Percentiles rank a stretch among this genome's conserved stretches.
phyloP scores from a whole-genome alignment of 495 filamentous ascomycete genomes.

The Podospora conica region DNA sequence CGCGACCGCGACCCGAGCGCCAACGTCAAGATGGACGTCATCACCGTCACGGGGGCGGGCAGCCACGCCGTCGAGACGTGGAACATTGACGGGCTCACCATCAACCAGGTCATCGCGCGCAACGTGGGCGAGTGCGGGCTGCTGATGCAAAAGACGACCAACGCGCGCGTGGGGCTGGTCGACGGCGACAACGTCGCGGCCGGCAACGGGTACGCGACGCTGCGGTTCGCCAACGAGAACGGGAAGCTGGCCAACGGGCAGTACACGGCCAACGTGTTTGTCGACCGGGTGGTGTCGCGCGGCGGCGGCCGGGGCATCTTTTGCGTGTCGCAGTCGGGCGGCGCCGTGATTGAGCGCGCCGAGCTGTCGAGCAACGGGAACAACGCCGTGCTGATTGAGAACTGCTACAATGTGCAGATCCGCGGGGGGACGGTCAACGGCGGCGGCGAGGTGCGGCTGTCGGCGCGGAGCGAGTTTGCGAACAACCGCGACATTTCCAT shows the following conservation, averaged over 20 bases:
- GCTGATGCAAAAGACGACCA: conserved; percentile 37
- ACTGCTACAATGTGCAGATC: conserved; percentile 42
- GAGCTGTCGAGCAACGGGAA: conserved; percentile 41
- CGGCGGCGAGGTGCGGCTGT: conserved; percentile 40
- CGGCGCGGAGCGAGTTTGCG: conserved; percentile 39
- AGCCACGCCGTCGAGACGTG: conserved; percentile 44
- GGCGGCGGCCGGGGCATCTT: conserved; percentile 44
- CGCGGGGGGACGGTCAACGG: conserved; percentile 37
- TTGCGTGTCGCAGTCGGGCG: conserved; percentile 43
- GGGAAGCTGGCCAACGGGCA: conserved; percentile 31
- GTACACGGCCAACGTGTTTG: conserved; percentile 38
- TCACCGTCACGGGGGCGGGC: conserved; percentile 37
- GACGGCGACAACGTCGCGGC: conserved; percentile 41
- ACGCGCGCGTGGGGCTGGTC: conserved; percentile 38
- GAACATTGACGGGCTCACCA: conserved; percentile 40
- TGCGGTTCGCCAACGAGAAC: conserved; percentile 43
- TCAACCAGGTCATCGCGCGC: conserved; percentile 36
- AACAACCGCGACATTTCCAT: conserved; percentile 38
- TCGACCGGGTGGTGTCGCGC: conserved; percentile 41
- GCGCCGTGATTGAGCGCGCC: conserved; percentile 29
- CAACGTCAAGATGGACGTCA: conserved; percentile 40
- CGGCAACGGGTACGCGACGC: conserved; percentile 41
- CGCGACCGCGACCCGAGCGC: conserved; percentile 36
- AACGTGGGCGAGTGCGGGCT: conserved; percentile 43
- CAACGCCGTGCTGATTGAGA: conserved; percentile 45